phyloP scores from a whole-genome alignment of 306 rosid genomes.

The Cucurbita pepo region DNA sequence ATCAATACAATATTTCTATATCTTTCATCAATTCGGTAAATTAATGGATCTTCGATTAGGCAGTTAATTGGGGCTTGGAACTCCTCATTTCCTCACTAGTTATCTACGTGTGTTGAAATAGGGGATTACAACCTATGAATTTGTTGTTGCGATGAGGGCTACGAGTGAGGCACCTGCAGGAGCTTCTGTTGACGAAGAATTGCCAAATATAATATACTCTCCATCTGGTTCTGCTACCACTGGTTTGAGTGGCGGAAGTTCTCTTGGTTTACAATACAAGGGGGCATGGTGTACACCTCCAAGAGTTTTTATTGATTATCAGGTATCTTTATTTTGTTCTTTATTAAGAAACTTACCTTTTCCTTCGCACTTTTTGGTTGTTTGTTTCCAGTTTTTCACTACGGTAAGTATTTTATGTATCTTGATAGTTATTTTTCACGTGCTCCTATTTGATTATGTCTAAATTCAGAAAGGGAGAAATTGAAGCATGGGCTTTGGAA shows the following conservation, averaged over 20 bases:
- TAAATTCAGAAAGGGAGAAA: no score
- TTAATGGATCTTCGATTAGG: neutral
- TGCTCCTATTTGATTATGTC: no score
- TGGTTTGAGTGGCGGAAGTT: constrained; percentile 96
- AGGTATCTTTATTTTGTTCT: constrained; percentile 29
- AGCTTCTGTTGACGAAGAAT: constrained; percentile 51
- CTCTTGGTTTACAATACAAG: constrained; percentile 76
- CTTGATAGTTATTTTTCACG: no score
- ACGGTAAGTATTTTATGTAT: neutral
- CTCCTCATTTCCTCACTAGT: neutral
- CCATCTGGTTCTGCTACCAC: constrained; percentile 90
- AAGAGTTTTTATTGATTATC: constrained; percentile 85
- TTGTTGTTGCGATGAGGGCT: constrained; percentile 94
- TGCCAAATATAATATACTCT: constrained; percentile 55
- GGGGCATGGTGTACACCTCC: constrained; percentile 99
- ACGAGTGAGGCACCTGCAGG: constrained; percentile 73
- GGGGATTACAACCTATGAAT: constrained; percentile 96
- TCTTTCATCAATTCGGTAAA: neutral
- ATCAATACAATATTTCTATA: neutral
- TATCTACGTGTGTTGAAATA: constrained; percentile 18
- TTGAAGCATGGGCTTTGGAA: no score
- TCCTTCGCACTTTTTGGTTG: neutral
- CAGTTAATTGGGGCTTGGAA: neutral
- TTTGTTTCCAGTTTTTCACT: neutral
- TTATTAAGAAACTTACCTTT: neutral